Percentiles rank a stretch among this genome's conserved stretches.
These are phyloP conservation scores for Pyrenochaeta sp. DNA, from an alignment of 2,329 filamentous ascomycete species.

Conservation along the genomic window DNA sequence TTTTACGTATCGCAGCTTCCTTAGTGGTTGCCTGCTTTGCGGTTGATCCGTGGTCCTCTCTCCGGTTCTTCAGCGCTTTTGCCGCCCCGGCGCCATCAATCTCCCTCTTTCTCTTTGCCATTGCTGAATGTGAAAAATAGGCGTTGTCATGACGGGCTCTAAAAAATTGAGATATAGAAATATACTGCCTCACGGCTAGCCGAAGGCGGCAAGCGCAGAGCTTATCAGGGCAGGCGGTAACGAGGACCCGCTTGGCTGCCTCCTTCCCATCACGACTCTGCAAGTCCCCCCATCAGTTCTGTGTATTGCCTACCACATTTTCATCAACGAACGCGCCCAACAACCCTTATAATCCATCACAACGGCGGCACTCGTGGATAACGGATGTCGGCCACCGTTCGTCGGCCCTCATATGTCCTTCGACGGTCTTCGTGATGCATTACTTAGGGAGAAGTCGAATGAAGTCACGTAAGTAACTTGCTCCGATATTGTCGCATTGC, in stretches of 20 bases:
- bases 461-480: constrained; percentile 54
- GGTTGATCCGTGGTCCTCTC: constrained; percentile 28
- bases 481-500: constrained; percentile 43
- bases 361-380: constrained; percentile 54
- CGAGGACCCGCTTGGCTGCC: constrained; percentile 17
- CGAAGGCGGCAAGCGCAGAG: constrained; percentile 28
- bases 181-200: constrained; percentile 32
- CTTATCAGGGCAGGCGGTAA: constrained; percentile 37
- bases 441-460: constrained; percentile 51
- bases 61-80: constrained; percentile 39
- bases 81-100: constrained; percentile 22
- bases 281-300: constrained; percentile 38
- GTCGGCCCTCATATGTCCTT: constrained; percentile 58
- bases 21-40: constrained; percentile 28
- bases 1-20: constrained; percentile 21
- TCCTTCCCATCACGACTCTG: constrained; percentile 35
- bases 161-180: constrained; percentile 26
- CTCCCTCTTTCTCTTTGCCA: constrained; percentile 51
- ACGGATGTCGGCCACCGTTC: constrained; percentile 57
- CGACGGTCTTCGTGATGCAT: constrained; percentile 54
- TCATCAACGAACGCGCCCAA: constrained; percentile 45
- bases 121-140: constrained; percentile 19
- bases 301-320: constrained; percentile 40
- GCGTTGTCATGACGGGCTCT: constrained; percentile 16
- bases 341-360: constrained; percentile 47